These are phyloP conservation scores for Ganoderma multipileum DNA, from an alignment of 1,284 basidiomycete genomes.

Conservation along the genomic window DNA sequence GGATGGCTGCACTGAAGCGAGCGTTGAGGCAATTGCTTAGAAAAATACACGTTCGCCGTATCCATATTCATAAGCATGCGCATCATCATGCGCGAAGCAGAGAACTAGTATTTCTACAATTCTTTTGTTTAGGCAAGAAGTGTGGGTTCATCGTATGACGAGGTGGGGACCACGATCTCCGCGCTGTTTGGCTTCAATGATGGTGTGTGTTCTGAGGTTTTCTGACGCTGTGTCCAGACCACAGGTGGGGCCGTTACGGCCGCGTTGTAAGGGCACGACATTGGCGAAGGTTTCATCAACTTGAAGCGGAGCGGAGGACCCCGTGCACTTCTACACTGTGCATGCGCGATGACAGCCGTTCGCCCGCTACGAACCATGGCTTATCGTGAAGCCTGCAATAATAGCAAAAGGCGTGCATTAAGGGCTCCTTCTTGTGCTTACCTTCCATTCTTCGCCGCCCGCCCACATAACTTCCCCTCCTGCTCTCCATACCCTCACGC, in stretches of 20 bases:
- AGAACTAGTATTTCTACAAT: too few relatives aligned
- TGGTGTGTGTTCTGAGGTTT: not conserved
- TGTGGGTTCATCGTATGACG: not conserved
- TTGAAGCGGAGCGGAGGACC: conserved; percentile 9
- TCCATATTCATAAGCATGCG: too few relatives aligned
- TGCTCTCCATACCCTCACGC: conserved; percentile 9
- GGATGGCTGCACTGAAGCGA: too few relatives aligned
- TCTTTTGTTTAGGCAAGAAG: too few relatives aligned
- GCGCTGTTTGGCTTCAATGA: not conserved
- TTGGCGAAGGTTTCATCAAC: not conserved
- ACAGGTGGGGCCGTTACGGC: not conserved
- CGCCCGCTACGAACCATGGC: not conserved
- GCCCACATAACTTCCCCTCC: conserved; percentile 22
- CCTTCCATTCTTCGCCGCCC: conserved; percentile 26
- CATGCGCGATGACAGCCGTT: not conserved
- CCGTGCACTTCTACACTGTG: conserved; percentile 1
- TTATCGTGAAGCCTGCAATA: conserved; percentile 21
- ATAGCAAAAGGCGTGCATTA: conserved; percentile 12
- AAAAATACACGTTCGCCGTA: too few relatives aligned
- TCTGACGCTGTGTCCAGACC: too few relatives aligned
- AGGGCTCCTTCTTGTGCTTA: conserved; percentile 19
- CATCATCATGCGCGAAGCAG: too few relatives aligned
- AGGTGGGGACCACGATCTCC: not conserved
- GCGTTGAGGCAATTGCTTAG: not conserved
- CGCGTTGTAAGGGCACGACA: not conserved